These are phyloP conservation scores for Tremella fuciformis DNA, from an alignment of 768 basidiomycete species.

Conservation along the genomic window DNA sequence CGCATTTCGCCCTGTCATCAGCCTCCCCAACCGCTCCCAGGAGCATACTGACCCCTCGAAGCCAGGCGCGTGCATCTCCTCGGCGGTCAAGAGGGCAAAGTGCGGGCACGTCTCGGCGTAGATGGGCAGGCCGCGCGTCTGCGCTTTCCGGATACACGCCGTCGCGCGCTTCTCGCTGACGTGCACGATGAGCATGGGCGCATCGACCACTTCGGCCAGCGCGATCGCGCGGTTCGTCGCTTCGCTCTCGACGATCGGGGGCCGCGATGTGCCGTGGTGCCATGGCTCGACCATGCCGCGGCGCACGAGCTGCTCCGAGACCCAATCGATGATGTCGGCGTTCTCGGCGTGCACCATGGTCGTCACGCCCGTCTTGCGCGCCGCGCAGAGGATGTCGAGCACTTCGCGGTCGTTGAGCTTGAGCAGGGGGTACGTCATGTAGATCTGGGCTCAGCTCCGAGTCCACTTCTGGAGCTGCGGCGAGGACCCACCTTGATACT, in stretches of 20 bases:
- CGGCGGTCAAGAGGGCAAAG: slow-evolving; percentile 42
- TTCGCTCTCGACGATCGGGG: slow-evolving; percentile 47
- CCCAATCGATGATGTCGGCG: slow-evolving; percentile 50
- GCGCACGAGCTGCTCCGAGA: slow-evolving; percentile 36
- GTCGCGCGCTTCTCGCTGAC: slow-evolving; percentile 45
- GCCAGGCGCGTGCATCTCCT: slow-evolving; percentile 43
- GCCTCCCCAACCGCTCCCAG: not conserved
- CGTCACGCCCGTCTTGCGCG: slow-evolving; percentile 45
- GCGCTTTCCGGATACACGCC: slow-evolving; percentile 46
- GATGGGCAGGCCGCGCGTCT: slow-evolving; percentile 38
- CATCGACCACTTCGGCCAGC: slow-evolving; percentile 44
- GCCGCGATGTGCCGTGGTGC: slow-evolving; percentile 45
- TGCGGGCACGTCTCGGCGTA: slow-evolving; percentile 51
- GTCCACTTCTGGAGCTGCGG: no score
- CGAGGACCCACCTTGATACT: slow-evolving; percentile 49
- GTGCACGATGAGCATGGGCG: slow-evolving; percentile 50
- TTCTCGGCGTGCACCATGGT: slow-evolving; percentile 52
- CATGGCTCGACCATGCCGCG: slow-evolving; percentile 44
- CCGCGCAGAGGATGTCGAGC: slow-evolving; percentile 48
- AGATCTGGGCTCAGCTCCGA: slow-evolving; percentile 36
- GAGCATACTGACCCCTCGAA: slow-evolving; percentile 39
- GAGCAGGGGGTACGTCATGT: slow-evolving; percentile 52
- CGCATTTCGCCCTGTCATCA: slow-evolving; percentile 43
- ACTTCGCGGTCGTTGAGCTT: slow-evolving; percentile 51
- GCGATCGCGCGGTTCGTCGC: slow-evolving; percentile 50